Evolutionary conservation across 768 basidiomycete species (phyloP).

Genomic region (Amanita fuliginea): DNA sequence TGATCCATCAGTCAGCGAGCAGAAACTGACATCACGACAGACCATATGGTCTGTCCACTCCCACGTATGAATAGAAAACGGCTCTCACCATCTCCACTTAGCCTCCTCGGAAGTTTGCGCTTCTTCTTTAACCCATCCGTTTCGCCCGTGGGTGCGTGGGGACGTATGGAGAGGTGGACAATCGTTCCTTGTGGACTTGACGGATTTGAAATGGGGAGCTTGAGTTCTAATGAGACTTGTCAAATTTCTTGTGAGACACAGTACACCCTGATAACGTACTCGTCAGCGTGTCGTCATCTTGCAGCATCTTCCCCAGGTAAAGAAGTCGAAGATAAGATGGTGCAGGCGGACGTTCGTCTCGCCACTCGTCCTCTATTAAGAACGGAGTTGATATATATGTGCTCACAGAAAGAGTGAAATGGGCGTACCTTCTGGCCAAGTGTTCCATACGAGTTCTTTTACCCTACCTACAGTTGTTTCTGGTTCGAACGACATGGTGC

Average conservation of each 20-base stretch:
- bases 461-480: slow-evolving; percentile 66
- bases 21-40: not conserved
- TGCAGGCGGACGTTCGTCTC: slow-evolving; percentile 66
- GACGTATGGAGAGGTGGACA: slow-evolving; percentile 65
- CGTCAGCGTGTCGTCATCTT: slow-evolving; percentile 68
- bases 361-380: slow-evolving; percentile 46
- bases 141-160: slow-evolving; percentile 39
- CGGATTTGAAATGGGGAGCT: slow-evolving; percentile 25
- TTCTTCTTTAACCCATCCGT: slow-evolving; percentile 49
- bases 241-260: not conserved
- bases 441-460: slow-evolving; percentile 78
- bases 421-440: slow-evolving; percentile 60
- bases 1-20: not conserved
- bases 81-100: slow-evolving; percentile 17
- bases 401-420: slow-evolving; percentile 2
- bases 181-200: slow-evolving; percentile 37
- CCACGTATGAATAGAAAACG: not conserved
- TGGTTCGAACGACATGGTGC: slow-evolving; percentile 68
- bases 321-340: slow-evolving; percentile 69
- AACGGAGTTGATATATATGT: slow-evolving; percentile 4
- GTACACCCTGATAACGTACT: slow-evolving; percentile 28
- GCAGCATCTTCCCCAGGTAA: slow-evolving; percentile 71
- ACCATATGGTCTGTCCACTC: not conserved
- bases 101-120: slow-evolving; percentile 13
- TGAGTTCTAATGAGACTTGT: slow-evolving; percentile 21